Conservation (phyloP, 129 eudicot genomes). For the Oenanthe sinensis region DNA sequence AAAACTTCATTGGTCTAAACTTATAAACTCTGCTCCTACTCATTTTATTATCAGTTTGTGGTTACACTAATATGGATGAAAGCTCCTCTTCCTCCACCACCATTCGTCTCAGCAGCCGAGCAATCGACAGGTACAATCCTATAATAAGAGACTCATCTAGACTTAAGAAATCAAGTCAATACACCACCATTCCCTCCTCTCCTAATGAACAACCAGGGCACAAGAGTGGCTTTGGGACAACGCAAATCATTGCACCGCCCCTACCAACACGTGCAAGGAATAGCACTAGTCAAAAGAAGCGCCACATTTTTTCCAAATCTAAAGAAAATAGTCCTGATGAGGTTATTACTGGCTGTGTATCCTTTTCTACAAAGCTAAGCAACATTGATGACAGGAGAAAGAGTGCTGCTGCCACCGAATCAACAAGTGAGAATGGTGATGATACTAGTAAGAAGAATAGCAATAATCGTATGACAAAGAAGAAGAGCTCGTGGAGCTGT, state of each 20-base stretch:
- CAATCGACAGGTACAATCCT: constrained; percentile 93
- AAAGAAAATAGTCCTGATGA: not conserved
- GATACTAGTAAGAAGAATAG: not conserved
- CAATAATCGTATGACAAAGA: constrained; percentile 2
- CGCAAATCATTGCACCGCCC: not conserved
- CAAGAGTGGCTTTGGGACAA: not conserved
- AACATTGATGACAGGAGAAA: constrained; percentile 26
- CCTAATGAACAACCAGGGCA: constrained; percentile 16
- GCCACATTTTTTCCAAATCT: not conserved
- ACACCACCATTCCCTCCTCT: constrained; percentile 20
- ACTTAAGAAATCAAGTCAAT: constrained; percentile 12
- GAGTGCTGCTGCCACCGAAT: not conserved
- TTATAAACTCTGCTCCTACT: not conserved
- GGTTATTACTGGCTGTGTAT: not conserved
- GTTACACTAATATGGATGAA: constrained; percentile 31
- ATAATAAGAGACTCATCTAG: constrained; percentile 62
- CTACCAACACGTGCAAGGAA: not conserved
- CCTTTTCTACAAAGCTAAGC: constrained; percentile 1
- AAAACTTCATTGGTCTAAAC: not conserved
- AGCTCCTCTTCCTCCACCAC: constrained; percentile 28
- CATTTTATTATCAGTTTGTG: constrained; percentile 6
- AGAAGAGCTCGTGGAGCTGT: constrained; percentile 22
- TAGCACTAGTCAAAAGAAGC: not conserved
- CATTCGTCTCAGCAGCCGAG: constrained; percentile 39
- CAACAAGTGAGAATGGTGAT: not conserved